Base-by-base conservation (phyloP, 2,329 filamentous ascomycete species). In the Fusarium falciforme region DNA sequence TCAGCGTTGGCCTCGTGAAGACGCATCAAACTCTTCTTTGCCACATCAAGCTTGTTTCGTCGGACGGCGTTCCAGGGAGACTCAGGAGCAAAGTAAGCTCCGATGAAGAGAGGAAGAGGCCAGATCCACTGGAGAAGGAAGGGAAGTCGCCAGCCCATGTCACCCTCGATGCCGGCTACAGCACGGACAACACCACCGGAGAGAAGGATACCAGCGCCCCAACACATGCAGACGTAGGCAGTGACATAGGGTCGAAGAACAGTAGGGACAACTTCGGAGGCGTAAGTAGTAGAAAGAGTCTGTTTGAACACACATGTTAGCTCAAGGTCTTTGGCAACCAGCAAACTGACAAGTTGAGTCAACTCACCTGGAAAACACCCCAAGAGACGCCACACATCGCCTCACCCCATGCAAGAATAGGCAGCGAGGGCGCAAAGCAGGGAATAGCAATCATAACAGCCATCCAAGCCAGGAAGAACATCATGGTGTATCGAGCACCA, bases 171-270 rank as follows among this genome's bases (percentile, higher is more conserved):
- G 10, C 78, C 52, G 4, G 83, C 60, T 4, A 86, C 76, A 8
- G 76, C 81, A 31, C 81, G 79, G 7, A 85, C 77, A 2, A 86
- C 83, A 0, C 81, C 82, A 1, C 82, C 80, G 0, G 82, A 82
- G n/a, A 86, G 78, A 20, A 86, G 74, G 61, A 85, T 84, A 2
- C 85, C 85, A 2, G 83, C 78, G 1, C 82, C 81, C 80, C 83
- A 86, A 65, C 84, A 86, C 73, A 87, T 79, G 47, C 86, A 86
- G 35, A 83, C 81, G 65, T 84, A 85, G 0, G 80, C 81, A 0
- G 84, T 85, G 1, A 87, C 78, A 29, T 85, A 85, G 3, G 80
- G 76, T 8, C 85, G 78, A 0, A 86, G 80, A 0, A 80, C 62
- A 1, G 77, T 74, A 1, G 84, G 80, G 33, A 78, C 79, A 6